Conservation (phyloP, 2,329 filamentous ascomycete species). For the Drechslera avenae region DNA sequence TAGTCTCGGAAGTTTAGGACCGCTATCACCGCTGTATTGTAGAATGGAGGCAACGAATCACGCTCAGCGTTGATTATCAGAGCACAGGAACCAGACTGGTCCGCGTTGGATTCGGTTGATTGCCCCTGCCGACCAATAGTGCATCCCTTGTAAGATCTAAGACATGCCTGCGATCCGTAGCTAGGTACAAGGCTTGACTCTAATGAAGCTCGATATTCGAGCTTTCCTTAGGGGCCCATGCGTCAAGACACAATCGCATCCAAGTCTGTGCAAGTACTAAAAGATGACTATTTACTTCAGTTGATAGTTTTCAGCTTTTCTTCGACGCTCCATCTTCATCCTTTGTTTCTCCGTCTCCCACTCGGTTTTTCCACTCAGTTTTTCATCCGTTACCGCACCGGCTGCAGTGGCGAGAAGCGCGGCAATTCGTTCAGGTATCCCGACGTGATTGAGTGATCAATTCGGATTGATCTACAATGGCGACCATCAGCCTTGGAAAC, state of each 20-base stretch:
- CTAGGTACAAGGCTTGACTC: constrained; percentile 46
- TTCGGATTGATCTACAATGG: constrained; percentile 35
- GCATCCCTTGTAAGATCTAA: constrained; percentile 31
- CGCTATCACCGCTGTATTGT: constrained; percentile 38
- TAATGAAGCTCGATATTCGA: constrained; percentile 47
- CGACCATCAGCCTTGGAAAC: constrained; percentile 36
- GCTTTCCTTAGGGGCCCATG: constrained; percentile 34
- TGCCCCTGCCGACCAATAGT: constrained; percentile 41
- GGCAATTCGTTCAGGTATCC: constrained; percentile 35
- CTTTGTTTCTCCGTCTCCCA: constrained; percentile 15
- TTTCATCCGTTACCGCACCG: constrained; percentile 10
- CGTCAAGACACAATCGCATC: constrained; percentile 33
- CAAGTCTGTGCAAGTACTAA: constrained; percentile 40
- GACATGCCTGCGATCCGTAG: constrained; percentile 38
- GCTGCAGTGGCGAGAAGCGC: constrained; percentile 32
- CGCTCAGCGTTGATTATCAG: constrained; percentile 22
- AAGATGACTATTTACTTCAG: constrained; percentile 44
- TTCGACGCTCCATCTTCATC: constrained; percentile 11
- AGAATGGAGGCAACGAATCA: constrained; percentile 33
- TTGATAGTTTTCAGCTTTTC: constrained; percentile 19
- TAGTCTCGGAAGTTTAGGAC: constrained; percentile 41
- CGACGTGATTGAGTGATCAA: constrained; percentile 26
- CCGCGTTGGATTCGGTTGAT: constrained; percentile 40
- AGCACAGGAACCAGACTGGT: constrained; percentile 26
- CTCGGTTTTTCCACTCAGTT: neutral